Percentiles rank a stretch among this genome's conserved stretches.
These are phyloP conservation scores for Cylindrotheca closterium DNA, from an alignment of 108 stramenopile species.

Conservation along the genomic window DNA sequence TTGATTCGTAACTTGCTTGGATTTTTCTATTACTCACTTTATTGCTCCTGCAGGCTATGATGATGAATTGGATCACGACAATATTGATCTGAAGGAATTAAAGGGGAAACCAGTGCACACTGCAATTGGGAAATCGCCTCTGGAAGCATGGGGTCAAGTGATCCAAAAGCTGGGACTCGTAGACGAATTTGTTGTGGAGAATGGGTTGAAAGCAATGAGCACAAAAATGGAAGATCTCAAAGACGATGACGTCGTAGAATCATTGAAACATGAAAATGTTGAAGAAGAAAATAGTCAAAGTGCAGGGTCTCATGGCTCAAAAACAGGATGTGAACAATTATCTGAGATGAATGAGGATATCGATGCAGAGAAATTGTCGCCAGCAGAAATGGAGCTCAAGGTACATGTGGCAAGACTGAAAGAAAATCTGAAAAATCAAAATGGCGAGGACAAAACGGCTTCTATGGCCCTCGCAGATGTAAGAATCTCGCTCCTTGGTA, in stretches of 20 bases:
- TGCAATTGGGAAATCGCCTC: slow-evolving; percentile 55
- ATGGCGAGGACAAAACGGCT: slow-evolving; percentile 43
- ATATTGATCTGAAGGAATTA: slow-evolving; percentile 46
- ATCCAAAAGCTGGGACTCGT: slow-evolving; percentile 68
- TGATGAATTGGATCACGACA: slow-evolving; percentile 45
- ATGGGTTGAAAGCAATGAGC: slow-evolving; percentile 48
- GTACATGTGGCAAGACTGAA: slow-evolving; percentile 40
- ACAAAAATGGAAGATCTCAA: slow-evolving; percentile 13
- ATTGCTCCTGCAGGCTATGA: slow-evolving; percentile 29
- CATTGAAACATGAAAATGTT: not conserved
- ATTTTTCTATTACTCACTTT: no score
- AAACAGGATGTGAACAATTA: slow-evolving; percentile 19
- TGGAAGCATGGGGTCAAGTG: slow-evolving; percentile 82
- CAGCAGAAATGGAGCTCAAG: slow-evolving; percentile 48
- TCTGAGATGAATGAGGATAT: slow-evolving; percentile 21
- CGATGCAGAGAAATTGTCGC: slow-evolving; percentile 40
- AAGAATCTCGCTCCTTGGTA: slow-evolving; percentile 55
- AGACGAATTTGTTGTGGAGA: slow-evolving; percentile 70
- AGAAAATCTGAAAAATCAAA: slow-evolving; percentile 30
- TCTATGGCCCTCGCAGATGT: slow-evolving; percentile 53
- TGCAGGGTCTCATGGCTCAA: no score
- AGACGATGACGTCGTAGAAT: slow-evolving; percentile 7
- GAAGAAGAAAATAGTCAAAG: slow-evolving; percentile 2
- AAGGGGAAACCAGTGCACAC: slow-evolving; percentile 65
- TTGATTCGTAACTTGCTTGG: no score